These are phyloP conservation scores for Sporothrix phasma DNA, from an alignment of 2,329 filamentous ascomycete genomes.

Conservation along the genomic window DNA sequence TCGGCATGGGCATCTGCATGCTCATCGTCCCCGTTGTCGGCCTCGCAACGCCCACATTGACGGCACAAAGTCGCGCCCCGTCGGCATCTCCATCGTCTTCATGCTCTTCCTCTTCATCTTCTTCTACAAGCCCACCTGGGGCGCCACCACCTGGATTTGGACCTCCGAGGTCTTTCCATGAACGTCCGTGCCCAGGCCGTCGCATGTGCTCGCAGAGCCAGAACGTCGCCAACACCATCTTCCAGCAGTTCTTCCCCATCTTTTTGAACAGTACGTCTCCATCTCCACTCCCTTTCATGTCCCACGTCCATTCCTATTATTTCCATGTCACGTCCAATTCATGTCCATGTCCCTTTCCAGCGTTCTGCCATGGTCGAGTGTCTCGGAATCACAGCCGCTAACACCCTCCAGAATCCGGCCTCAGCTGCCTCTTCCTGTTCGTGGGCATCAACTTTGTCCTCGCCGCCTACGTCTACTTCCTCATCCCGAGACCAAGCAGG, in stretches of 20 bases:
- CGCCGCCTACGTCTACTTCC: conserved; percentile 36
- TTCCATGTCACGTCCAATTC: too few relatives aligned
- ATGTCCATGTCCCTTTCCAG: too few relatives aligned
- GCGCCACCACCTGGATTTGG: conserved; percentile 59
- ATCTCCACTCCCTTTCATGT: background rate
- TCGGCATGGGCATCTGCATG: conserved; percentile 63
- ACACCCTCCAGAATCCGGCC: conserved; percentile 21
- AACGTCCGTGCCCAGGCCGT: conserved; percentile 62
- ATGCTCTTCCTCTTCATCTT: conserved; percentile 53
- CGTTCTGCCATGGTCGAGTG: too few relatives aligned
- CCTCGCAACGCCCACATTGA: conserved; percentile 38
- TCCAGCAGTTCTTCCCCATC: conserved; percentile 58
- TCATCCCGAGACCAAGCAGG: conserved; percentile 37
- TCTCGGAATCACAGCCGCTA: too few relatives aligned
- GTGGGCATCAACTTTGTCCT: conserved; percentile 35
- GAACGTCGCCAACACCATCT: conserved; percentile 54
- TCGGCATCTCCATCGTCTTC: conserved; percentile 56
- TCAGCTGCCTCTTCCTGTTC: conserved; percentile 35
- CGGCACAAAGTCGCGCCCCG: conserved; percentile 44
- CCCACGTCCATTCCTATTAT: background rate
- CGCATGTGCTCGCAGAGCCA: conserved; percentile 49
- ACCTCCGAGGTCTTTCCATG: conserved; percentile 58
- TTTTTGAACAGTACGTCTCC: conserved; percentile 42
- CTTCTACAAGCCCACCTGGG: conserved; percentile 58
- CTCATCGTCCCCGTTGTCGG: conserved; percentile 45